These are phyloP conservation scores for Marvania coccoides DNA, from an alignment of 139 green algal genomes.

Conservation along the genomic window DNA sequence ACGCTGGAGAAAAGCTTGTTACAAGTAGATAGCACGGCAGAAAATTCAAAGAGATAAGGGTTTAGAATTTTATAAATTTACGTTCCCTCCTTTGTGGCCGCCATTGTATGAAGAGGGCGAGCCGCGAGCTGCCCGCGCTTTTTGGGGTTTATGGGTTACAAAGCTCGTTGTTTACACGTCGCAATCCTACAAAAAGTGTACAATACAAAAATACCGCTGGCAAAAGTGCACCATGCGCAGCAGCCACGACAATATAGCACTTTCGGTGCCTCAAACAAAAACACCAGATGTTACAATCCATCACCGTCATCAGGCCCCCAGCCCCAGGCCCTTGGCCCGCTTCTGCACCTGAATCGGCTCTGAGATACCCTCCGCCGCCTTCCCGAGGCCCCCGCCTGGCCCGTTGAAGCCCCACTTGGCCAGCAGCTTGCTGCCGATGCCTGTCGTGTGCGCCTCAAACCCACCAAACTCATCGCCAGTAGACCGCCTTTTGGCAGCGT, in stretches of 20 bases:
- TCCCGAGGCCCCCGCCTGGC: slow-evolving; percentile 47
- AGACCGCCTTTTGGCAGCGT: not conserved
- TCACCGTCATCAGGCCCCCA: slow-evolving; percentile 39
- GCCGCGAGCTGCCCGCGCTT: too few species aligned
- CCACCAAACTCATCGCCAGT: slow-evolving; percentile 33
- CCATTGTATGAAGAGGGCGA: too few species aligned
- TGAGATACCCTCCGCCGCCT: slow-evolving; percentile 29
- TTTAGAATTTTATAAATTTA: too few species aligned
- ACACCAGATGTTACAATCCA: too few species aligned
- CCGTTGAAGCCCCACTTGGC: slow-evolving; percentile 58
- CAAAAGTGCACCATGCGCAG: too few species aligned
- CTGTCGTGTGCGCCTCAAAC: slow-evolving; percentile 68
- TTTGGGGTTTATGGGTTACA: too few species aligned
- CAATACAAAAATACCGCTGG: not conserved
- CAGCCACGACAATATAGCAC: too few species aligned
- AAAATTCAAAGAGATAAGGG: too few species aligned
- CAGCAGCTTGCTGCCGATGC: slow-evolving; percentile 60
- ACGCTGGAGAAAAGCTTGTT: too few species aligned
- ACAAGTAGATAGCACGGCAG: too few species aligned
- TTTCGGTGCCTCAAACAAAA: not conserved
- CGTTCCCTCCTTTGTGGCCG: too few species aligned
- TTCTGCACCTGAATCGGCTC: slow-evolving; percentile 46
- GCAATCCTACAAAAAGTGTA: not conserved
- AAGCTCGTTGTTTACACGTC: too few species aligned
- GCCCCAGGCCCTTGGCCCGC: slow-evolving; percentile 45